These are phyloP conservation scores for Pseudomassariella vexata DNA, from an alignment of 2,329 filamentous ascomycete species.

Conservation along the genomic window DNA sequence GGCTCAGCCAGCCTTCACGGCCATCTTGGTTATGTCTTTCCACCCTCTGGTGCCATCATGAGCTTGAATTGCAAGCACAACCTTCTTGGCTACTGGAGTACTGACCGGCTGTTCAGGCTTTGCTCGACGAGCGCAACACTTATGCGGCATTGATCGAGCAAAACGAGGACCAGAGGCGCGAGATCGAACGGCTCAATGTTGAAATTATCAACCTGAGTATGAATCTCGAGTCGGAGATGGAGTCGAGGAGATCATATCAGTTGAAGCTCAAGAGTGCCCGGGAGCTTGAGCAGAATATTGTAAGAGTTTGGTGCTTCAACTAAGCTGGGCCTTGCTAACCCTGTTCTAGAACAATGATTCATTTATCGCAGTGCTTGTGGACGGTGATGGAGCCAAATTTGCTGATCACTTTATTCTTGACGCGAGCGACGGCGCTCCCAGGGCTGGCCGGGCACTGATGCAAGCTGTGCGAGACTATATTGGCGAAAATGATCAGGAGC, in stretches of 20 bases:
- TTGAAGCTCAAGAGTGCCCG: neutral
- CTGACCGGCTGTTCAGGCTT: no score
- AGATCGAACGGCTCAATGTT: constrained; percentile 7
- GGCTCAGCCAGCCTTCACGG: no score
- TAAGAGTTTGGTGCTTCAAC: constrained; percentile 3
- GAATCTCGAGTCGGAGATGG: no score
- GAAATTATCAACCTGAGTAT: no score
- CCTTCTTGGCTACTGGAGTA: no score
- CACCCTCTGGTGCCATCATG: no score
- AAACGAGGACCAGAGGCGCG: constrained; percentile 3
- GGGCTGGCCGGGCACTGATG: constrained; percentile 23
- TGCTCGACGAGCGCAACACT: no score
- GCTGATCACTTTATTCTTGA: constrained; percentile 24
- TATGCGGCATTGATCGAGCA: constrained; percentile 6
- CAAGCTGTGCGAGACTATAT: constrained; percentile 23
- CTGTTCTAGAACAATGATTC: constrained; percentile 19
- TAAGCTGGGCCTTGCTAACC: neutral
- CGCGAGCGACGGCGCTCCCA: constrained; percentile 19
- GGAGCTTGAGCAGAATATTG: constrained; percentile 8
- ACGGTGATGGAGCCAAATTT: constrained; percentile 29
- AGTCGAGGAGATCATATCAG: constrained; percentile 6
- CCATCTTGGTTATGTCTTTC: no score
- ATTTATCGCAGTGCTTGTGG: constrained; percentile 27
- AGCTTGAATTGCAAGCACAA: no score
- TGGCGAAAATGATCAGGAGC: constrained; percentile 12